Conservation (phyloP, 116 monocot genomes). For the Posidonia oceanica region DNA sequence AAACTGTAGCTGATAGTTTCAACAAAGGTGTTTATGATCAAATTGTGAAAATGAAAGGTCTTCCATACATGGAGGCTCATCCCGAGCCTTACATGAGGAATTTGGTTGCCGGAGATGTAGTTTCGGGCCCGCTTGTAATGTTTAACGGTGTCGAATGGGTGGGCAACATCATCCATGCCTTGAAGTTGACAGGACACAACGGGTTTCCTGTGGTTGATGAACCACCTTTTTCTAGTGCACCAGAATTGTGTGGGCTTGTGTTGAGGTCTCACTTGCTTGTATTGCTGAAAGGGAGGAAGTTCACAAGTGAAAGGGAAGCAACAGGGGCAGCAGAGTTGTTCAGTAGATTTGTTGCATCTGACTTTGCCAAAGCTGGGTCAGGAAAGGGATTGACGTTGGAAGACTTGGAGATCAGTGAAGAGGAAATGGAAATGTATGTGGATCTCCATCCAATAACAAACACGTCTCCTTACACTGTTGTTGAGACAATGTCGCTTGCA, state of each 20-base stretch:
- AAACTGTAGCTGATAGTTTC: constrained; percentile 86
- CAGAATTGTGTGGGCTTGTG: constrained; percentile 77
- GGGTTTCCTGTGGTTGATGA: constrained; percentile 87
- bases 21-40: constrained; percentile 97
- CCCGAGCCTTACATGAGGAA: constrained; percentile 89
- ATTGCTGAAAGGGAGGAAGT: constrained; percentile 65
- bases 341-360: constrained; percentile 45
- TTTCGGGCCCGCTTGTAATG: constrained; percentile 68
- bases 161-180: constrained; percentile 50
- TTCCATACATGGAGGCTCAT: constrained; percentile 93
- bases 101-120: constrained; percentile 79
- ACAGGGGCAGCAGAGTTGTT: constrained; percentile 26
- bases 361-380: constrained; percentile 70
- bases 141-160: constrained; percentile 81
- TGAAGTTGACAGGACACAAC: constrained; percentile 73
- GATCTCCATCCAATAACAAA: constrained; percentile 67
- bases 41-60: constrained; percentile 90
- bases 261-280: constrained; percentile 78
- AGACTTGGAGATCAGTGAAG: constrained; percentile 63
- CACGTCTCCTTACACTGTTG: constrained; percentile 67
- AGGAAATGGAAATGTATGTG: constrained; percentile 88
- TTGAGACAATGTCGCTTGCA: constrained; percentile 73
- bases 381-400: constrained; percentile 70
- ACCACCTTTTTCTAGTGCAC: constrained; percentile 57
- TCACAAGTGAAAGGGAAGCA: constrained; percentile 49